Percentiles rank a stretch among this genome's conserved stretches.
These are phyloP conservation scores for Rutidosis leptorrhynchoides DNA, from an alignment of 129 eudicot genomes.

Conservation along the genomic window DNA sequence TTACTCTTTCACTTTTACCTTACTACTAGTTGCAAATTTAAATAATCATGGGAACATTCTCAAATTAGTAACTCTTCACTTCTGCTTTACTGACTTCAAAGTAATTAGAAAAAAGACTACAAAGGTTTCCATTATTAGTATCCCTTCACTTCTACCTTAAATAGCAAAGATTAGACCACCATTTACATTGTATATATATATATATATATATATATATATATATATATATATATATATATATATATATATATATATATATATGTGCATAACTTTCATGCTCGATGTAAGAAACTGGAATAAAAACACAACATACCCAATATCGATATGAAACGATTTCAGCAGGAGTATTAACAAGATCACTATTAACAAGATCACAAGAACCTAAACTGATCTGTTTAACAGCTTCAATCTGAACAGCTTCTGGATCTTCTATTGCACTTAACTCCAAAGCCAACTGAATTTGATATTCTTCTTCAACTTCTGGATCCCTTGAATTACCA, in stretches of 20 bases:
- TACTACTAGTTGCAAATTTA: not conserved
- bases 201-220: not conserved
- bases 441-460: slow-evolving; percentile 87
- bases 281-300: slow-evolving; percentile 10
- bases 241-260: not conserved
- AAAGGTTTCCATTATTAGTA: slow-evolving; percentile 14
- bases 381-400: slow-evolving; percentile 96
- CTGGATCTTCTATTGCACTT: slow-evolving; percentile 98
- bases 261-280: not conserved
- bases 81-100: not conserved
- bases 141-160: slow-evolving; percentile 9
- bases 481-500: slow-evolving; percentile 60
- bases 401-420: slow-evolving; percentile 94
- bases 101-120: slow-evolving; percentile 8
- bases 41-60: not conserved
- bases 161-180: slow-evolving; percentile 19
- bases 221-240: not conserved
- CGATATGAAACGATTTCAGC: slow-evolving; percentile 74
- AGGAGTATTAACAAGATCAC: slow-evolving; percentile 48
- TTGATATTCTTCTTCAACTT: slow-evolving; percentile 81
- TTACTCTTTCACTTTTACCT: not conserved
- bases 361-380: slow-evolving; percentile 47
- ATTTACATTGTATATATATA: not conserved
- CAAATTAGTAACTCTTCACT: slow-evolving; percentile 1
- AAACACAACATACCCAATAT: slow-evolving; percentile 71